Evolutionary conservation across 164 flowering plant species (phyloP).

Genomic region (Nymphaea thermarum): DNA sequence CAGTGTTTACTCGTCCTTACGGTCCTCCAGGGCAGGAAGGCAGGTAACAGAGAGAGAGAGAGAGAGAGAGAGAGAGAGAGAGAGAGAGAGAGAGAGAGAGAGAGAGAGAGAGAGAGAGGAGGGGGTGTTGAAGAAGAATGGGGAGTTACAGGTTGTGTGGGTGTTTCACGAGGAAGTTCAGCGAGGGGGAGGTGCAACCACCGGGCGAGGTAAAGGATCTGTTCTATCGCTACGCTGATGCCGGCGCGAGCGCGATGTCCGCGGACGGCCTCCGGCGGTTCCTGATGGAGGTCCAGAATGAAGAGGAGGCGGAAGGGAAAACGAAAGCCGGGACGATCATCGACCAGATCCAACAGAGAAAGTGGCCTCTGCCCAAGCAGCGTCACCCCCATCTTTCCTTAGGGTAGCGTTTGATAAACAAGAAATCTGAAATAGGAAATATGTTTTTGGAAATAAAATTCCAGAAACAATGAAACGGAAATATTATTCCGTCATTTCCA

Average conservation of each 20-base stretch:
- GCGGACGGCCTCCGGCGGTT: conserved; percentile 53
- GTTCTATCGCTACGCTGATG: conserved; percentile 29
- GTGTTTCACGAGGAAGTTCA: conserved; percentile 66
- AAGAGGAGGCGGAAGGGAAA: conserved; percentile 14
- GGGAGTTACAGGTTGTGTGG: conserved; percentile 62
- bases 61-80: no score
- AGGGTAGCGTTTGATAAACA: no score
- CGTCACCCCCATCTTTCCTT: conserved; percentile 22
- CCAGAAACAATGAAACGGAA: no score
- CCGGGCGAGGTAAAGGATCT: conserved; percentile 52
- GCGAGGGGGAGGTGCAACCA: conserved; percentile 40
- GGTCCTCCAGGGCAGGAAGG: no score
- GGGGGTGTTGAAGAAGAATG: conserved; percentile 6
- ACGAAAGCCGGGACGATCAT: conserved; percentile 35
- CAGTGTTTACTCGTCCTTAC: no score
- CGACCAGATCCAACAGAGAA: conserved; percentile 19
- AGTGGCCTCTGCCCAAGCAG: conserved; percentile 20
- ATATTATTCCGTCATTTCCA: no score
- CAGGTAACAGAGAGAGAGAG: no score
- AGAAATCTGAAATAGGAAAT: no score
- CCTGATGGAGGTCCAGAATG: conserved; percentile 52
- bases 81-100: no score
- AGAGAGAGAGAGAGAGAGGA: background rate
- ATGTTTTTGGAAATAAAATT: no score
- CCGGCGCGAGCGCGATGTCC: conserved; percentile 25